Base-by-base conservation (phyloP, 2,329 filamentous ascomycete species). In the Colletotrichum eleusines region DNA sequence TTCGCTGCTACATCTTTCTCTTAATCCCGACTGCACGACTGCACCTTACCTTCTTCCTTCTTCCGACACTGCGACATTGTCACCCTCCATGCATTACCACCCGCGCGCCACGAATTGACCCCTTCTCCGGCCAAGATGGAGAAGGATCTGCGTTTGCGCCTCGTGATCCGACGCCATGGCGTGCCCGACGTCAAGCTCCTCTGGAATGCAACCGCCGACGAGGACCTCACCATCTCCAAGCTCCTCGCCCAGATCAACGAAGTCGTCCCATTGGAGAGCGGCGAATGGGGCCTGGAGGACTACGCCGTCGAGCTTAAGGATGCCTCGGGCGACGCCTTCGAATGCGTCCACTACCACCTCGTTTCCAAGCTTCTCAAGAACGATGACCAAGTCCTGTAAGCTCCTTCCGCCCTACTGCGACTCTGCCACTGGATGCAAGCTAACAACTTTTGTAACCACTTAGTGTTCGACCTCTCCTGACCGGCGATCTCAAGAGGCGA, bases 251-350 rank as follows among this genome's bases (percentile, higher is more conserved):
- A 94, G 72, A 85, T 98, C 74, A 95, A 97, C 80, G 89, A 93
- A 53, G 86, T 92, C 20, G 84, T 98, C 2, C 94, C 95, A 0
- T 88, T 98, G 0, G 94, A 97, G 82, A 90, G 91, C 67, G 86
- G 86, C 50, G 86, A 94, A 71, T 97, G 94, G 94, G 94, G 94
- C 0, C 82, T 97, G 4, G 95, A 98, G 76, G 94, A 98, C 78
- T 98, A 98, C 80, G 88, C 88, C 11, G 93, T 97, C 38, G 93
- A 97, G 80, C 86, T 97, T 4, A 80, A 80, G 26, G 85, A 87
- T 66, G 76, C 77, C 35, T 81, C 83, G 46, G 87, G 86, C n/a
- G 83, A 81, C 23, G 90, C 88, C 55, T 98, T 93, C 74, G 95
- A 98, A 81, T 96, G 94, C 76, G 82, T 98, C 67, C 95, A 98